Conservation (phyloP, 2,329 filamentous ascomycete species). For the Saccharata proteae region DNA sequence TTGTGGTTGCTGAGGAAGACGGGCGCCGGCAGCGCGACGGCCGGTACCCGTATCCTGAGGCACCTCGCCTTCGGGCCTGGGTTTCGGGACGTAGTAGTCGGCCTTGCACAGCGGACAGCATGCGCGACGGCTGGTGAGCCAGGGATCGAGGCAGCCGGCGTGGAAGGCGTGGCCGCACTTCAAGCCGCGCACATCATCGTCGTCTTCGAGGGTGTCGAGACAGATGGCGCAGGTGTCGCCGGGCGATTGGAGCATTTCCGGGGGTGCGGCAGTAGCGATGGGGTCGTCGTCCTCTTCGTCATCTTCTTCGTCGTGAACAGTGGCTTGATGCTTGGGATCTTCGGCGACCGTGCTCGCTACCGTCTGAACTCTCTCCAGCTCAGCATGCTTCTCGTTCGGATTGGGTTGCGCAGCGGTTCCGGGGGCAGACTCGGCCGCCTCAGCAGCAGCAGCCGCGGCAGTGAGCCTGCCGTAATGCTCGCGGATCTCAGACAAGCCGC, state of each 20-base stretch:
- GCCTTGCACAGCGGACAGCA: slow-evolving; percentile 97
- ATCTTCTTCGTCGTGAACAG: slow-evolving; percentile 32
- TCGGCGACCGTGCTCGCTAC: slow-evolving; percentile 16
- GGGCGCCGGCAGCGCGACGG: slow-evolving; percentile 17
- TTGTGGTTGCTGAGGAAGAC: slow-evolving; percentile 20
- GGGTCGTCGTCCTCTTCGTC: slow-evolving; percentile 66
- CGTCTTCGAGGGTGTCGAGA: slow-evolving; percentile 84
- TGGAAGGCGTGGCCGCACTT: slow-evolving; percentile 98
- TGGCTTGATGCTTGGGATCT: slow-evolving; percentile 12
- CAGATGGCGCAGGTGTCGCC: slow-evolving; percentile 96
- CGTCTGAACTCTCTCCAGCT: slow-evolving; percentile 20
- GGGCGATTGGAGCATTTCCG: slow-evolving; percentile 66
- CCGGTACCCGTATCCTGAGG: slow-evolving; percentile 14
- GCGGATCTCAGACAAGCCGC: slow-evolving; percentile 28
- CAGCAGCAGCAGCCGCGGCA: slow-evolving; percentile 11
- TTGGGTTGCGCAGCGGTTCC: slow-evolving; percentile 8
- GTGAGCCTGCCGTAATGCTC: slow-evolving; percentile 37
- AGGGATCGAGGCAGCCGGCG: slow-evolving; percentile 87
- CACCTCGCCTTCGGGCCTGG: slow-evolving; percentile 49
- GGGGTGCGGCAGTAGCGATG: slow-evolving; percentile 69
- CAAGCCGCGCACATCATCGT: slow-evolving; percentile 87
- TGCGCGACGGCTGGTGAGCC: slow-evolving; percentile 85
- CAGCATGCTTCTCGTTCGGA: slow-evolving; percentile 15
- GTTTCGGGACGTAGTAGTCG: slow-evolving; percentile 93
- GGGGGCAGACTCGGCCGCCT: slow-evolving; percentile 9